Evolutionary conservation across 2,329 filamentous ascomycete species (phyloP).

Genomic region (Aspergillus tubingensis): DNA sequence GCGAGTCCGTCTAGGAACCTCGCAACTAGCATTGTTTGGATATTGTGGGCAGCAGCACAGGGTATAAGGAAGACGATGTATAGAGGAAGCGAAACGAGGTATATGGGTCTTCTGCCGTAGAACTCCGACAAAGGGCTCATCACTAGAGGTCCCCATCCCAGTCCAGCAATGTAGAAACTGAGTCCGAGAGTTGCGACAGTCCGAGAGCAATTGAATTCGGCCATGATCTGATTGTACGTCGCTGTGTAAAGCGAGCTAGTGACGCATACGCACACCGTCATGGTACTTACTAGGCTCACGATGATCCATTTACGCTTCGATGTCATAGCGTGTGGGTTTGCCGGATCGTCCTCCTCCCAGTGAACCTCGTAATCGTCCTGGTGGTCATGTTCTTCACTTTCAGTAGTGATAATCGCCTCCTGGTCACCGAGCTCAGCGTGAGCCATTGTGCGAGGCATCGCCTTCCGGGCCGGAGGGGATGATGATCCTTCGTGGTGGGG

Average conservation of each 20-base stretch:
- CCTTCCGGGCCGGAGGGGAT: not conserved
- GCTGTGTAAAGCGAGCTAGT: conserved; percentile 72
- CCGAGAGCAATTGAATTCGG: conserved; percentile 76
- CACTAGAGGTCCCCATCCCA: conserved; percentile 18
- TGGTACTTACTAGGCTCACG: not conserved
- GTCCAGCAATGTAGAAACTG: conserved; percentile 51
- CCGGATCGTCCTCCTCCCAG: conserved; percentile 1
- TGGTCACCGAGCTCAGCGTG: not conserved
- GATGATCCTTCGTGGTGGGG: not conserved
- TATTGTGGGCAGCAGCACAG: conserved; percentile 72
- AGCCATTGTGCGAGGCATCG: not conserved
- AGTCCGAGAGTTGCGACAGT: conserved; percentile 20
- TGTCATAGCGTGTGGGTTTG: not conserved
- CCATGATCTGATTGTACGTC: conserved; percentile 73
- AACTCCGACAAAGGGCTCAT: conserved; percentile 51
- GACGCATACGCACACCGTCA: not conserved
- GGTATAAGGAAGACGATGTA: conserved; percentile 69
- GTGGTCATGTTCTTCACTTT: not conserved
- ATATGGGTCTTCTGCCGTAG: conserved; percentile 77
- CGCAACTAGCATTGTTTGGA: conserved; percentile 70
- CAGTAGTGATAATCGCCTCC: not conserved
- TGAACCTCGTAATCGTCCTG: not conserved
- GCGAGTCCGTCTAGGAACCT: conserved; percentile 64
- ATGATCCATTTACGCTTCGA: not conserved
- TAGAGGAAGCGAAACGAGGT: conserved; percentile 68